Base-by-base conservation (phyloP, 208 protist species). In the Lotmaria passim region DNA sequence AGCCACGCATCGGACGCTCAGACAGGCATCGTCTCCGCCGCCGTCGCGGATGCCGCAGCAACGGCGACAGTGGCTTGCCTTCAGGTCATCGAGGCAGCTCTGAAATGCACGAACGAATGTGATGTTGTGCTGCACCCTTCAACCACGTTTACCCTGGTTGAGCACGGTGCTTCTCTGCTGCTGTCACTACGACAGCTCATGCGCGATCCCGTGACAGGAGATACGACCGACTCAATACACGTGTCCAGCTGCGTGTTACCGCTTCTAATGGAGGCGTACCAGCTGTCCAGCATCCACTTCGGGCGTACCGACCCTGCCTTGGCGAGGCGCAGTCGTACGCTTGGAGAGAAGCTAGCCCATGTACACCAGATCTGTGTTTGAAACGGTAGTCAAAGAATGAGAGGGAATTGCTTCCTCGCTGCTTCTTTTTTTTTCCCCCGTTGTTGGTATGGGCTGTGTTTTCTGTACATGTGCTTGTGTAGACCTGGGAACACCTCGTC, bases 291-390 rank as follows among this genome's bases (percentile, higher is more conserved):
- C 34, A 59, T 81, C 15, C 74, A 77, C 62, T 65, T 74, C 31
- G 57, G n/a, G 7, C 23, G 31, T 14, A 23, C 57, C 8, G 50
- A 56, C 17, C 34, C 58, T 1, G 21, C 71, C n/a, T 33, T 82
- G 24, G 33, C 21, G n/a, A 48, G 31, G 19, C 76, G 73, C 26
- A 77, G 79, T 12, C 63, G 39, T 15, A 61, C 11, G 10, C 66
- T 94, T 51, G 73, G 72, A 0, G 86, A 89, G 51, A 82, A 89
- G 65, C 48, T 94, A 2, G 75, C 81, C 21, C 60, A 46, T 23
- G 65, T 86, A 15, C 53, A 85, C 26, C 83, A 90, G 31, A 63
- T 64, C 5, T 67, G 46, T 33, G 46, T 72, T 23, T 50, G 46
- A 59, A n/a, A n/a, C n/a, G n/a, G n/a, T n/a, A n/a, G n/a, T n/a